phyloP scores from a whole-genome alignment of 345 rosid species.

The Populus euphratica region DNA sequence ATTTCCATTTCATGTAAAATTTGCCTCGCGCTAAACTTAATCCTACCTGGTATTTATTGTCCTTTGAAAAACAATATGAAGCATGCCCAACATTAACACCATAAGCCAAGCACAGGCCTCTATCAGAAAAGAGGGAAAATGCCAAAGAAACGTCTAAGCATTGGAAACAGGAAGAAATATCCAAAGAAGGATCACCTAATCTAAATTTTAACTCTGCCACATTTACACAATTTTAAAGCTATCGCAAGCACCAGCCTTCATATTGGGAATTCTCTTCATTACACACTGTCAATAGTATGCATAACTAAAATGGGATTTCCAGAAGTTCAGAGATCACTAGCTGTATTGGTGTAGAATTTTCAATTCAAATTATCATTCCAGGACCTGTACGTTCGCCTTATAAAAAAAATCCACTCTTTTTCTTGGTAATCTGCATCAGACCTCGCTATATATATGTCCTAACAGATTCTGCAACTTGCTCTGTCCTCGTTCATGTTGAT shows the following conservation, averaged over 20 bases:
- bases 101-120: no score
- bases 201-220: not conserved
- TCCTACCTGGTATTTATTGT: not conserved
- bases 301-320: not conserved
- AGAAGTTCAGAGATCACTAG: not conserved
- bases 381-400: not conserved
- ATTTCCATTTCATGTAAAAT: not conserved
- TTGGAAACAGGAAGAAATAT: not conserved
- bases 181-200: not conserved
- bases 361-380: not conserved
- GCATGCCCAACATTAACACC: not conserved
- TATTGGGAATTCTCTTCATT: not conserved
- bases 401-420: not conserved
- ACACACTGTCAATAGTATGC: not conserved
- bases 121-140: not conserved
- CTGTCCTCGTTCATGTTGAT: not conserved
- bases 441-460: not conserved
- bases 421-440: not conserved
- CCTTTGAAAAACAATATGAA: not conserved
- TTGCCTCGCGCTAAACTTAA: no score
- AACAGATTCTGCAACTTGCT: conserved; percentile 1
- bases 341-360: not conserved
- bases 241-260: not conserved
- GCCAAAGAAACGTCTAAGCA: not conserved
- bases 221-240: not conserved